A percentile compares a stretch with the other conserved stretches of the same genome.
These are phyloP conservation scores for Skeletonema costatum DNA, from an alignment of 108 stramenopile species.

Conservation along the genomic window DNA sequence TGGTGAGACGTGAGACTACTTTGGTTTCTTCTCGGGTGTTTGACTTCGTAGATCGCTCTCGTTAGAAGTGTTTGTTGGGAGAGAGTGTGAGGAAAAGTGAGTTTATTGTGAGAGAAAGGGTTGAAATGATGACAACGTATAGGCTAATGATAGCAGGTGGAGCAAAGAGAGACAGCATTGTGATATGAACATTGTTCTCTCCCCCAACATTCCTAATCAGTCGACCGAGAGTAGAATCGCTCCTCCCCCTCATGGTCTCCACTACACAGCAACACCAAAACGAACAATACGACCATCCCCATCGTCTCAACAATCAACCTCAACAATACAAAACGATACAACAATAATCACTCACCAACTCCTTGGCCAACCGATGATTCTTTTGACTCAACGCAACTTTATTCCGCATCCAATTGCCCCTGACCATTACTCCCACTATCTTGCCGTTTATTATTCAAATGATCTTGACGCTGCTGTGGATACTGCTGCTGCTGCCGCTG, in stretches of 20 bases:
- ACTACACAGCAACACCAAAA: neutral
- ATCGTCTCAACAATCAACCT: neutral
- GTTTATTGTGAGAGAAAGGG: too few relatives aligned
- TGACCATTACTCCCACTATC: neutral
- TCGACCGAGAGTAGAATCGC: too few relatives aligned
- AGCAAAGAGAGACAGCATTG: too few relatives aligned
- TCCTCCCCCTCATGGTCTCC: neutral
- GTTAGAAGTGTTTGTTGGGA: neutral
- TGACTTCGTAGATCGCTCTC: slow-evolving; percentile 76
- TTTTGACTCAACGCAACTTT: slow-evolving; percentile 62
- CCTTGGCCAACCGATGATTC: slow-evolving; percentile 85
- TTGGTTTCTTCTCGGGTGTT: slow-evolving; percentile 81
- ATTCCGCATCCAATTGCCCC: neutral
- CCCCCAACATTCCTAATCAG: too few relatives aligned
- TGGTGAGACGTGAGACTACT: slow-evolving; percentile 70
- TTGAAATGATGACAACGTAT: too few relatives aligned
- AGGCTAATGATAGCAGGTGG: too few relatives aligned
- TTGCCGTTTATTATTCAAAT: neutral
- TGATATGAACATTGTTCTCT: too few relatives aligned
- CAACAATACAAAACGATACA: too few relatives aligned
- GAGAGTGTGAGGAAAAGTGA: neutral
- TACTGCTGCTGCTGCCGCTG: too few relatives aligned
- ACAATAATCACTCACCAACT: slow-evolving; percentile 56
- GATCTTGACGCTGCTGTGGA: neutral
- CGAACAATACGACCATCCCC: neutral